These are phyloP conservation scores for Macrophomina tecta DNA, from an alignment of 2,329 filamentous ascomycete species.

Conservation along the genomic window DNA sequence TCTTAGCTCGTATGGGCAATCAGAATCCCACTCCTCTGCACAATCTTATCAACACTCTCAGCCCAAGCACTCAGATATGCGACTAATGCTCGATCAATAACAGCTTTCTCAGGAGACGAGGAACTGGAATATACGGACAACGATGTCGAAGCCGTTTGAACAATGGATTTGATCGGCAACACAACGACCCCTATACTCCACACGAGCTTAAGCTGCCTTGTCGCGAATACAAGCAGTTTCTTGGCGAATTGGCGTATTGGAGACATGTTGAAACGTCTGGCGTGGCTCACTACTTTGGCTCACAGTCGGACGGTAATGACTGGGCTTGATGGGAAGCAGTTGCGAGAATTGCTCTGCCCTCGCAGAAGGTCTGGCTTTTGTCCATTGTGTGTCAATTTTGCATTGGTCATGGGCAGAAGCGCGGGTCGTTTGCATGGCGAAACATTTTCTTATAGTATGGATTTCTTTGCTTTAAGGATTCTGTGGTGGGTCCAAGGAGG, in stretches of 20 bases:
- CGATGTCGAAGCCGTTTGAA: conserved; percentile 23
- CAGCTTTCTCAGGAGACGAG: conserved; percentile 26
- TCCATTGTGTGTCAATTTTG: background rate
- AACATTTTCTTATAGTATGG: conserved; percentile 11
- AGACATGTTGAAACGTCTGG: background rate
- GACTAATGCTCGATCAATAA: conserved; percentile 12
- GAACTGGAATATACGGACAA: conserved; percentile 26
- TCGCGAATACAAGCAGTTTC: background rate
- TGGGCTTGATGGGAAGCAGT: background rate
- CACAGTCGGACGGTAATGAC: conserved; percentile 1
- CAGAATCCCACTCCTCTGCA: background rate
- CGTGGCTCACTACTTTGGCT: background rate
- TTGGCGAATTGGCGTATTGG: conserved; percentile 22
- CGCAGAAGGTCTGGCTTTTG: background rate
- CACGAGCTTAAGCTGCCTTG: background rate
- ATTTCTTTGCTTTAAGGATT: background rate
- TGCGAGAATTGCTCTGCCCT: background rate
- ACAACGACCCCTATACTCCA: background rate
- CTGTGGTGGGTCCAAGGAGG: background rate
- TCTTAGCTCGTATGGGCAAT: background rate
- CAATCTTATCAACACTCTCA: conserved; percentile 1
- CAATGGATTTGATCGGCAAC: background rate
- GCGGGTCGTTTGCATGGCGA: background rate
- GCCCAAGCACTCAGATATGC: background rate
- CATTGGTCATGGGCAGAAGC: background rate